Conservation (phyloP, 257 asterid species). For the Marsdenia floribunda region DNA sequence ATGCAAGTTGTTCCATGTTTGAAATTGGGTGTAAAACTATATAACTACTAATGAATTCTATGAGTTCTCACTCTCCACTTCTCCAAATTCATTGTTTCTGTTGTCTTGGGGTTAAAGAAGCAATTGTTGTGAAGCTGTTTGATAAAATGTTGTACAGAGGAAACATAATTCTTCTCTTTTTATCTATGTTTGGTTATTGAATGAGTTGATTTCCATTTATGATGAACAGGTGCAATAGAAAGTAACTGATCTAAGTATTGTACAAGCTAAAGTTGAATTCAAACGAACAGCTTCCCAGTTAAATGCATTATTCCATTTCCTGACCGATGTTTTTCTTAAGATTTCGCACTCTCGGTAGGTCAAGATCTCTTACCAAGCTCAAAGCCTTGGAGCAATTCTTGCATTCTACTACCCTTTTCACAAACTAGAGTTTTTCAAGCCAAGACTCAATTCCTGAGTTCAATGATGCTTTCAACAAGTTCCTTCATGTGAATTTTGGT, state of each 20-base stretch:
- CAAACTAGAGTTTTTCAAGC: slow-evolving; percentile 16
- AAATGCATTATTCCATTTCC: not conserved
- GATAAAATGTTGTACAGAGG: not conserved
- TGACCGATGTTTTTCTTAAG: slow-evolving; percentile 8
- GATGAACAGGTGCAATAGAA: not conserved
- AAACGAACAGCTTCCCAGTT: not conserved
- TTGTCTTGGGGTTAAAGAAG: slow-evolving; percentile 4
- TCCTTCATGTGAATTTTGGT: too few species aligned
- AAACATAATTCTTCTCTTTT: not conserved
- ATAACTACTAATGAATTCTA: not conserved
- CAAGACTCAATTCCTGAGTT: slow-evolving; percentile 23
- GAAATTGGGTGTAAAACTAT: not conserved
- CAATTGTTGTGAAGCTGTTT: slow-evolving; percentile 9
- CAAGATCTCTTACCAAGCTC: slow-evolving; percentile 27
- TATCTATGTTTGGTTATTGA: not conserved
- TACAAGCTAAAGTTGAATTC: not conserved
- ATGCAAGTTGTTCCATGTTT: not conserved
- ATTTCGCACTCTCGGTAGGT: slow-evolving; percentile 4
- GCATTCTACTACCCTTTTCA: slow-evolving; percentile 28
- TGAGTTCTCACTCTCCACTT: too few species aligned
- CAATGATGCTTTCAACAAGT: too few species aligned
- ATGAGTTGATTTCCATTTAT: not conserved
- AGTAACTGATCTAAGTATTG: too few species aligned
- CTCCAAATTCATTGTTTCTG: slow-evolving; percentile 14
- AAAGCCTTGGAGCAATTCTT: slow-evolving; percentile 24